A percentile compares a stretch with the other conserved stretches of the same genome.
Conservation (phyloP, 768 basidiomycete genomes). For the Russula dissimulans region DNA sequence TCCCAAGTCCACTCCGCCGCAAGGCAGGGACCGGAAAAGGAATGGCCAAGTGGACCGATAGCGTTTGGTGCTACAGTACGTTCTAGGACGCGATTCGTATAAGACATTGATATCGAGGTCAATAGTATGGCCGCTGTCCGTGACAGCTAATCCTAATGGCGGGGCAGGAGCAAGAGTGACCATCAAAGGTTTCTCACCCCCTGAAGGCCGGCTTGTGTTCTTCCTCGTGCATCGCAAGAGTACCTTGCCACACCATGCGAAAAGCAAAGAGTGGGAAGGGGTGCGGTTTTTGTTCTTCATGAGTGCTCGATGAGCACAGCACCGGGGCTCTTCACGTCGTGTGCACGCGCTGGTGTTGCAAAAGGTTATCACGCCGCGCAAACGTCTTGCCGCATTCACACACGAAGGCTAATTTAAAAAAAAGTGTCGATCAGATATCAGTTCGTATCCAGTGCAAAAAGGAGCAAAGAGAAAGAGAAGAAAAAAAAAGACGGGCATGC, state of each 20-base stretch:
- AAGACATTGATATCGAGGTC: background rate
- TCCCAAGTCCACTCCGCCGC: no score
- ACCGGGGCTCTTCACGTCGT: background rate
- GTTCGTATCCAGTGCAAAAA: background rate
- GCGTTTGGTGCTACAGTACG: background rate
- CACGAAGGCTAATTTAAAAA: constrained; percentile 35
- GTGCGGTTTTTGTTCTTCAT: background rate
- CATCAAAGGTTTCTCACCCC: background rate
- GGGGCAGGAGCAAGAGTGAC: background rate
- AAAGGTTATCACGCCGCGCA: constrained; percentile 67
- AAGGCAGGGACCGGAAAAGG: no score
- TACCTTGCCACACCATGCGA: background rate
- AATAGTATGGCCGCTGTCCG: background rate
- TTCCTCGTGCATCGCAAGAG: background rate
- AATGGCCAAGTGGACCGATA: background rate
- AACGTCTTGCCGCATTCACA: constrained; percentile 68
- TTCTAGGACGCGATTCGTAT: background rate
- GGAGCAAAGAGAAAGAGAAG: background rate
- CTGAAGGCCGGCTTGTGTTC: background rate
- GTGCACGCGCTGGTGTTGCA: constrained; percentile 66
- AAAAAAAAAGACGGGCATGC: background rate
- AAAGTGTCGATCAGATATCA: background rate
- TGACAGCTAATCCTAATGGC: background rate
- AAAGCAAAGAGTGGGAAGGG: no score
- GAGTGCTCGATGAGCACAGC: background rate